phyloP scores from a whole-genome alignment of 1,284 basidiomycete species.

The Malassezia brasiliensis region DNA sequence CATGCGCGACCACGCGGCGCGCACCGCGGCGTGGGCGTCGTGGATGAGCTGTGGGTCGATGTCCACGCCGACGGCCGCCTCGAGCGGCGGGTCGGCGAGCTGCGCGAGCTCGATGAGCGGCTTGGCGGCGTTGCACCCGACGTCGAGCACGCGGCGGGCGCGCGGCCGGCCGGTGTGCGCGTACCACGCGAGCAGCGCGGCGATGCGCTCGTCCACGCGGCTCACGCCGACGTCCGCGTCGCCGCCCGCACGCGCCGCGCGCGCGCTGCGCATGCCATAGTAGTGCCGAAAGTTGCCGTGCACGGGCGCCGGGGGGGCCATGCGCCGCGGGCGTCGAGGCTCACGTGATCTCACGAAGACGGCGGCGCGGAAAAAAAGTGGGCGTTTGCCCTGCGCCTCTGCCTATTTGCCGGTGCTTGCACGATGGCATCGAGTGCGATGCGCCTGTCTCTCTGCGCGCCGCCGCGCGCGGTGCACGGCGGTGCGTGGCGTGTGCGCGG shows the following conservation, averaged over 20 bases:
- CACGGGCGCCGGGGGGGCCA: slow-evolving; percentile 1
- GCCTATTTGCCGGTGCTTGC: background rate
- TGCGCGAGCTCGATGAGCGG: slow-evolving; percentile 17
- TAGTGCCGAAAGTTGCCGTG: slow-evolving; percentile 17
- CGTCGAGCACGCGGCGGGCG: slow-evolving; percentile 11
- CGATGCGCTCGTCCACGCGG: slow-evolving; percentile 8
- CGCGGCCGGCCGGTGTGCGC: background rate
- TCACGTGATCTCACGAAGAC: background rate
- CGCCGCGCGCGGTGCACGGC: background rate
- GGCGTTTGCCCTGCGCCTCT: background rate
- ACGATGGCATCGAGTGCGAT: background rate
- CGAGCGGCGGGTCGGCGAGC: slow-evolving; percentile 1
- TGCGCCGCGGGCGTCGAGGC: background rate
- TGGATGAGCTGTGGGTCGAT: slow-evolving; percentile 9
- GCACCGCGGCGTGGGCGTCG: slow-evolving; percentile 9
- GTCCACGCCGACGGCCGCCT: slow-evolving; percentile 11
- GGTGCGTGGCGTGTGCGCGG: background rate
- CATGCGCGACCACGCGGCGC: slow-evolving; percentile 11
- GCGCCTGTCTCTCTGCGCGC: background rate
- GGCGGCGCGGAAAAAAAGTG: background rate
- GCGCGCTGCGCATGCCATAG: slow-evolving; percentile 18
- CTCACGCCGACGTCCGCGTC: background rate
- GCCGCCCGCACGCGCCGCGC: background rate
- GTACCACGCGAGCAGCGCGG: slow-evolving; percentile 4
- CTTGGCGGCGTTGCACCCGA: slow-evolving; percentile 19